A percentile compares a stretch with the other conserved stretches of the same genome.
Evolutionary conservation across 768 basidiomycete genomes (phyloP).

Genomic region (Brasilioporus rufonigricans): DNA sequence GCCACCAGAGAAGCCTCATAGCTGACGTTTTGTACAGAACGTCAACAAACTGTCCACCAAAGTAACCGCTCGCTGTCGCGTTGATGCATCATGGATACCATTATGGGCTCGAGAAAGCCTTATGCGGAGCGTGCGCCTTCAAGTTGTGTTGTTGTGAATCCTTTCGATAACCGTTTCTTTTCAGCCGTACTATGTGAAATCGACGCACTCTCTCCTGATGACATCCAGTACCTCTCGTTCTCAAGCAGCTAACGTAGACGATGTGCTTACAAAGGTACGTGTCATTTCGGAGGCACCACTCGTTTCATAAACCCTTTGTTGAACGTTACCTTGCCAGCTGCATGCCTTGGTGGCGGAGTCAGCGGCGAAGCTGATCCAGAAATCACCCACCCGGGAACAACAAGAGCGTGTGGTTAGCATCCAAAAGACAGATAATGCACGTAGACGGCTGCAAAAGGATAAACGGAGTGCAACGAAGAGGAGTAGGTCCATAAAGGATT

Average conservation of each 20-base stretch:
- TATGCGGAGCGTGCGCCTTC: slow-evolving; percentile 44
- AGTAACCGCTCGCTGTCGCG: slow-evolving; percentile 57
- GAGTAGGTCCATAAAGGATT: slow-evolving; percentile 27
- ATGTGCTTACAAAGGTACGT: slow-evolving; percentile 63
- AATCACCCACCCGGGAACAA: slow-evolving; percentile 24
- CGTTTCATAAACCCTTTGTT: not conserved
- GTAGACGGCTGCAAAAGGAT: slow-evolving; percentile 27
- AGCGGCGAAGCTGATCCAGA: slow-evolving; percentile 24
- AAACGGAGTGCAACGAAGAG: slow-evolving; percentile 26
- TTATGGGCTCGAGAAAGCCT: slow-evolving; percentile 55
- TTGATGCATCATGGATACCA: slow-evolving; percentile 67
- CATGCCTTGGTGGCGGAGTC: slow-evolving; percentile 24
- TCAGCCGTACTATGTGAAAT: slow-evolving; percentile 66
- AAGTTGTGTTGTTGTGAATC: slow-evolving; percentile 1
- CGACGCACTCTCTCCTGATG: slow-evolving; percentile 64
- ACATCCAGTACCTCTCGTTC: slow-evolving; percentile 73
- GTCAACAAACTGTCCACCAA: slow-evolving; percentile 92
- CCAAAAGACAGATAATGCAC: slow-evolving; percentile 18
- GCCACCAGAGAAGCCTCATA: not conserved
- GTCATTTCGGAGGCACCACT: not conserved
- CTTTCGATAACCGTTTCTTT: not conserved
- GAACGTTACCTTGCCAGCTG: slow-evolving; percentile 17
- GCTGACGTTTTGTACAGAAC: slow-evolving; percentile 48
- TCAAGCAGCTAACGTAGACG: slow-evolving; percentile 72
- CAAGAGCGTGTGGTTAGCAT: slow-evolving; percentile 23